Evolutionary conservation across 2,329 filamentous ascomycete species (phyloP).

Genomic region (Aspergillus fijiensis): DNA sequence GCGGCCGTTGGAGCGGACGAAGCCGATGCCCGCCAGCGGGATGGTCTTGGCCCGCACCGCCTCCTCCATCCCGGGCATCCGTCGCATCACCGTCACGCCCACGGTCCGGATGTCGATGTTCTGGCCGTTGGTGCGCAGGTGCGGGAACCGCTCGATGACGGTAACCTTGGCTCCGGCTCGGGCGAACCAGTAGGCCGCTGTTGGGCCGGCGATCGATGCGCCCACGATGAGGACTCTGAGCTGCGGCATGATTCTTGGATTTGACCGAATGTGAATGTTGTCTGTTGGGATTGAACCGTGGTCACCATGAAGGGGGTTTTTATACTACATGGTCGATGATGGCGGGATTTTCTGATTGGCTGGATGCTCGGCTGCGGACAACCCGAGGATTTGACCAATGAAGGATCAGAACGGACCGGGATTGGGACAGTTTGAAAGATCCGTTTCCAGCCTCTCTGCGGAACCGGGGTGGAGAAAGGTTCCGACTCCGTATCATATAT

Average conservation of each 20-base stretch:
- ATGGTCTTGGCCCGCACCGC: not conserved
- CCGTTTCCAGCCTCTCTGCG: not conserved
- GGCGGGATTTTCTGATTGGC: not conserved
- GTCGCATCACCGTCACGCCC: not conserved
- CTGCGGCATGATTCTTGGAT: not conserved
- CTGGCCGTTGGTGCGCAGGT: not conserved
- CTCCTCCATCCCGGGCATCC: slow-evolving; percentile 1
- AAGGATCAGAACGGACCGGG: not conserved
- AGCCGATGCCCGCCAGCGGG: not conserved
- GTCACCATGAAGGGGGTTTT: not conserved
- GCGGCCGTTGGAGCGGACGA: not conserved
- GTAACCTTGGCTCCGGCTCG: slow-evolving; percentile 2
- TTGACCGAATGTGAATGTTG: not conserved
- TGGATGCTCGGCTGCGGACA: not conserved
- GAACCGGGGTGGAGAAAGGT: not conserved
- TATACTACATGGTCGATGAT: not conserved
- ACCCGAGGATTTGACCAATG: not conserved
- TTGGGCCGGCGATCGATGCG: not conserved
- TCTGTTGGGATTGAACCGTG: not conserved
- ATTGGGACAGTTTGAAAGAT: not conserved
- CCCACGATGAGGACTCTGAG: slow-evolving; percentile 1
- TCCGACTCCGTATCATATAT: not conserved
- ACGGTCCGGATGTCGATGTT: not conserved
- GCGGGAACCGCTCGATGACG: slow-evolving; percentile 1
- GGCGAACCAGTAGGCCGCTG: slow-evolving; percentile 3